Base-by-base conservation (phyloP, 2,329 filamentous ascomycete genomes). In the Xylariaceae sp. region DNA sequence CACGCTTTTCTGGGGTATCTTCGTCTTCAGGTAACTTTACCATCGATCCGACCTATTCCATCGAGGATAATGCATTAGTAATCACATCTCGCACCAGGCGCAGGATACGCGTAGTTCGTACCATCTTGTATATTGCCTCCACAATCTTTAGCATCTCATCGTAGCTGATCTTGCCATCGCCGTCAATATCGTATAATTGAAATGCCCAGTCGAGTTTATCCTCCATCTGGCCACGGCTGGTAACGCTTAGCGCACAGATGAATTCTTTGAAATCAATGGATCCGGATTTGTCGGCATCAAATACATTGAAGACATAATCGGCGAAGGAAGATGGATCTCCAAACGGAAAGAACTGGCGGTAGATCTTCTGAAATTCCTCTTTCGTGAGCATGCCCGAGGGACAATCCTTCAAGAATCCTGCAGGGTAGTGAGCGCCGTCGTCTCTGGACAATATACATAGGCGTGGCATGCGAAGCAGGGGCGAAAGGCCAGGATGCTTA, bases 261-360 rank as follows among this genome's bases (percentile, higher is more conserved):
- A 99, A 99, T 76, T 99, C 94, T 74, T 97, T 97, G 77, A 99
- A 99, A 77, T 99, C 94, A 71, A 99, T 99, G 64, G 90, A 93
- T 63, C 94, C 94, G 37, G 91, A 96, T 70, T 96, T 95, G 76
- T 99, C 94, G 70, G 91, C 89, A 74, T 99, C 94, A 73, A 99
- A 99, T 32, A 99, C 94, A 67, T 97, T 96, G 80, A 99, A 99
- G 58, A 99, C 94, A 73, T 97, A 97, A 77, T 97, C 93, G 72
- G 94, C 94, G 72, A 99, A 99, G 2, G 91, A 94, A 21, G 91
- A 96, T 3, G 94, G 94, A 72, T 99, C 94, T 64, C 94, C 94
- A 69, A 97, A 97, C 11, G 94, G 94, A 75, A 99, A 99, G 83
- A 99, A 99, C 75, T 97, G 94, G 67, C 94, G 91, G 77, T 99